Base-by-base conservation (phyloP, 2,329 filamentous ascomycete species). In the Clonostachys chloroleuca region DNA sequence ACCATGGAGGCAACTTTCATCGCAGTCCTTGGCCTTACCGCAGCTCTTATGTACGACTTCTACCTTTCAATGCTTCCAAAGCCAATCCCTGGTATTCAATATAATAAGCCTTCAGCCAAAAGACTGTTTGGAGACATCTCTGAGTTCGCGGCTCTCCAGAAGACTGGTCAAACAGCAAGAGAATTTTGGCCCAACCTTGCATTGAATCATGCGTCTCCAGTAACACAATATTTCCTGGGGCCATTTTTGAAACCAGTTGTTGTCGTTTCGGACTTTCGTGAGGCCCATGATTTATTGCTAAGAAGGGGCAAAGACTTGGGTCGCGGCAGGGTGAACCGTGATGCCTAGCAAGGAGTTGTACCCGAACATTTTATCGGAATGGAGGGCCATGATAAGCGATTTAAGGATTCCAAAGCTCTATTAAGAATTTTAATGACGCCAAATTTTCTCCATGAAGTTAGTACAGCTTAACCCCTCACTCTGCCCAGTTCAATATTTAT, bases 401-500 rank as follows among this genome's bases (percentile, higher is more conserved):
- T 61, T 50, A 65, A 59, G 51, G 43, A 39, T 12, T 61, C 66
- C 40, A 63, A 56, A 43, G 57, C 61, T 37, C 56, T 70, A 4
- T 49, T 67, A 5, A 55, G 58, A 40, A 66, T 68, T 39, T 51
- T 69, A 6, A 67, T 70, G 67, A 56, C 64, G 3, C 61, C 65
- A 0, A 54, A 44, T 9, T 69, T 70, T 43, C 49, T 69, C 17
- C 53, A 64, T 40, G 50, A 57, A 47, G 41, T 42, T 14, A 41
- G 40, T 18, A 13, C 40, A 10, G 10, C 40, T 41, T 13, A 10
- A 13, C 12, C 18, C 9, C 17, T 9, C 9, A 17, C 18, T 9
- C 9, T 24, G n/a, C 10, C 34, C 34, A 10, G 34, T 36, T 36
- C 34, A 36, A 36, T 36, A n/a, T 10, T 36, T 36, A 36, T 36